Base-by-base conservation (phyloP, 176 grass and related monocot species). In the Hordeum marinum region DNA sequence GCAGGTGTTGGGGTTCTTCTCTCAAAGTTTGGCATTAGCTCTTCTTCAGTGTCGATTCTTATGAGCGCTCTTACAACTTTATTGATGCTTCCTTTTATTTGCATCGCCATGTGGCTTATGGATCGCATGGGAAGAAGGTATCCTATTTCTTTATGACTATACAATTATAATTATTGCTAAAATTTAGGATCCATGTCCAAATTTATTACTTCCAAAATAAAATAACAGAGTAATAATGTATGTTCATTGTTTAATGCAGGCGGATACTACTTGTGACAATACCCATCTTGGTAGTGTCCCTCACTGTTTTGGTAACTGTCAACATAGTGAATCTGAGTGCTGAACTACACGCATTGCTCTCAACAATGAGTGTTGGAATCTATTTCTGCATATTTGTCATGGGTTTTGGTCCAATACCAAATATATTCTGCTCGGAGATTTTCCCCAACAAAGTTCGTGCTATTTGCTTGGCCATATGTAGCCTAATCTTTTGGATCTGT, bases 351-450 rank as follows among this genome's bases (percentile, higher is more conserved):
- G 91, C 87, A 0, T 29, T 78, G 35, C 58, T 93, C 20, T 97
- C 89, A 12, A 94, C 82, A 9, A 34, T 82, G 1, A 88, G 87
- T 20, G 89, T 97, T 14, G 61, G 80, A 1, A 20, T 82, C 24
- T 97, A 94, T 24, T 82, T 97, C 25, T 90, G 91, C 72, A 79
- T 83, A 54, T 96, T 93, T 23, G 89, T 91, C 4, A 91, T 86
- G 82, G 91, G 94, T 35, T 94, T 97, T 25, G 94, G 91, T 0
- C 94, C 91, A 4, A 80, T 94, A 6, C 89, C 87, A 8, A 96
- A 96, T 50, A 90, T 96, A 35, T 80, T 96, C 6, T 91, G 91
- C 21, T 76, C 89, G 0, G 89, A 96, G 57, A 93, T 96, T 8
- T 96, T 91, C 26, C 94, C 94, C 17, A 89, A 91, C 11, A 88